A percentile compares a stretch with the other conserved stretches of the same genome.
phyloP scores from a whole-genome alignment of 345 rosid species.

The Crucihimalaya himalaica region DNA sequence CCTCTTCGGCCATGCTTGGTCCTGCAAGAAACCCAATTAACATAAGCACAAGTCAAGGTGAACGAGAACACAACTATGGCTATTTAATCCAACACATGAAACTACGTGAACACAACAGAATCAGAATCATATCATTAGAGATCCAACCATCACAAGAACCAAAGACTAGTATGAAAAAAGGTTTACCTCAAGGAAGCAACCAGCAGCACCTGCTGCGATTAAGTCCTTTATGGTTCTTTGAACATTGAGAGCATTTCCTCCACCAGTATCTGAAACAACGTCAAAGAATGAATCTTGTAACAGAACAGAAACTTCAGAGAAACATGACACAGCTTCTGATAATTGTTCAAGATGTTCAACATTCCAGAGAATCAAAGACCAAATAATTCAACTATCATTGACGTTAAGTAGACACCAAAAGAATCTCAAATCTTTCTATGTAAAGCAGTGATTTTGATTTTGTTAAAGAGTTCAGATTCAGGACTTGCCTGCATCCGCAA shows the following conservation, averaged over 20 bases:
- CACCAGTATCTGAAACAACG: constrained; percentile 32
- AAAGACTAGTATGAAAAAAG: neutral
- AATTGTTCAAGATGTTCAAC: too few relatives aligned
- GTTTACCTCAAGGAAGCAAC: constrained; percentile 63
- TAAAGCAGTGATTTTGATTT: neutral
- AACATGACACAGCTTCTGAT: neutral
- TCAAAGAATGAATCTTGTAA: neutral
- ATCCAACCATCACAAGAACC: neutral
- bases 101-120: neutral
- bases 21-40: constrained; percentile 37
- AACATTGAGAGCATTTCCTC: constrained; percentile 60
- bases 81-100: neutral
- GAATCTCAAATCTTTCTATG: neutral
- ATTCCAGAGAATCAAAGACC: neutral
- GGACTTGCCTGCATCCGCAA: constrained; percentile 49
- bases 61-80: neutral
- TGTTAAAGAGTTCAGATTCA: neutral
- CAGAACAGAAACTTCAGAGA: neutral
- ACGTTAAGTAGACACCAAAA: neutral
- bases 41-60: constrained; percentile 14
- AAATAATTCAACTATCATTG: neutral
- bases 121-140: neutral
- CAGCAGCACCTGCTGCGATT: constrained; percentile 60
- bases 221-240: constrained; percentile 58
- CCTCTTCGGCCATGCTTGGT: constrained; percentile 68